Percentiles rank a stretch among this genome's conserved stretches.
phyloP scores from a whole-genome alignment of 1,284 basidiomycete species.

The Ganoderma boninense region DNA sequence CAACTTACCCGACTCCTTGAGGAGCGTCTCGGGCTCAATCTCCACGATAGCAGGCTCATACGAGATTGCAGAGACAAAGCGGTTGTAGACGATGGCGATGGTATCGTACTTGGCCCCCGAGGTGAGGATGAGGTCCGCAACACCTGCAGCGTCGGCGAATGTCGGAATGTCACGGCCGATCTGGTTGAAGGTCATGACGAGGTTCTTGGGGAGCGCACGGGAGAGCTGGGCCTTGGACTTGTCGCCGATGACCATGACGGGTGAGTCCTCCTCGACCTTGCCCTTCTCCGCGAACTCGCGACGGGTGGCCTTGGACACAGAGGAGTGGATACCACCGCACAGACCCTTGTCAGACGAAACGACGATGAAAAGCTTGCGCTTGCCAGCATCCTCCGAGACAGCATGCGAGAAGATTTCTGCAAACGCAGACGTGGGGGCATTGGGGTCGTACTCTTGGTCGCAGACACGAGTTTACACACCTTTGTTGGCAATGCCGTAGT shows the following conservation, averaged over 20 bases:
- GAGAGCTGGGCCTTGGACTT: conserved; percentile 96
- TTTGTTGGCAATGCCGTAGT: conserved; percentile 94
- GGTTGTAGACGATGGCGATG: conserved; percentile 93
- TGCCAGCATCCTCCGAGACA: conserved; percentile 64
- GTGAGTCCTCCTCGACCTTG: conserved; percentile 67
- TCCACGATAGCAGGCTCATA: conserved; percentile 86
- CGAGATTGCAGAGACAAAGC: conserved; percentile 93
- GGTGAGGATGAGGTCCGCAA: conserved; percentile 93
- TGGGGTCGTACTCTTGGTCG: not conserved
- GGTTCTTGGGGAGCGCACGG: conserved; percentile 72
- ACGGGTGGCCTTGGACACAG: conserved; percentile 91
- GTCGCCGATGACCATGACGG: conserved; percentile 93
- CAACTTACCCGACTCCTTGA: conserved; percentile 79
- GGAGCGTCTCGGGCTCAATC: conserved; percentile 82
- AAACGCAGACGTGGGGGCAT: conserved; percentile 2
- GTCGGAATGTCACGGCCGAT: conserved; percentile 98
- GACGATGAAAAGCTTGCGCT: conserved; percentile 90
- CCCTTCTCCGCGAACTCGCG: conserved; percentile 63
- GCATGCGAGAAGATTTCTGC: conserved; percentile 88
- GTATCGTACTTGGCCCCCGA: conserved; percentile 90
- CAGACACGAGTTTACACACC: conserved; percentile 60
- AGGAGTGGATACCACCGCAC: conserved; percentile 99
- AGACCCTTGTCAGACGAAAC: conserved; percentile 99
- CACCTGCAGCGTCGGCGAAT: conserved; percentile 93
- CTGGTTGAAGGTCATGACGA: conserved; percentile 94